Base-by-base conservation (phyloP, 176 grass and related monocot species). In the Avena atlantica region DNA sequence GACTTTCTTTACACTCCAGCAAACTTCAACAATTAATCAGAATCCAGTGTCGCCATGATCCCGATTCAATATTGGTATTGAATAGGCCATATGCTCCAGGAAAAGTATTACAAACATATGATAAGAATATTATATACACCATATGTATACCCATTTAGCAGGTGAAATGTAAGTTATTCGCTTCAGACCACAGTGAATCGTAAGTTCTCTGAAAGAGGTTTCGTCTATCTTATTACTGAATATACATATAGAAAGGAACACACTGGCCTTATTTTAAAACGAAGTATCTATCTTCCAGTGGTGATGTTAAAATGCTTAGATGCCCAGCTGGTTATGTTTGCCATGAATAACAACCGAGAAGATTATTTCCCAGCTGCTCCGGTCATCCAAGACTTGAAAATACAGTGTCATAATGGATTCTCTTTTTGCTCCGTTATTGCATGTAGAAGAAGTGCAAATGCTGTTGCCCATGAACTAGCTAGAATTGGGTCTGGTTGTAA, bases 221-320 rank as follows among this genome's bases (percentile, higher is more conserved):
- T 9, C 8, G 74, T 89, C 1, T 45, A 57, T 51, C 56, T 77
- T 23, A 58, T 70, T 70, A 7, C 81, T 58, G 69, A 14, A 75
- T 61, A 66, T 61, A 65, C 10, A 80, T 67, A 74, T 34, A 60
- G 3, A 72, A 47, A 85, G 19, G 17, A 36, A n/a, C 3, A 42
- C 40, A 48, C 11, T 5, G 11, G 14, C 45, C 12, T 78, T 82
- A 34, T 6, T 57, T 25, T 56, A 36, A 3, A 20, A 72, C 31
- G 55, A 85, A 29, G 58, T 47, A 80, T 80, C 17, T 57, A 60
- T 87, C 47, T 70, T 55, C 34, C 23, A 80, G 52, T 20, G 3
- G 8, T 60, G 45, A 74, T 52, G 48, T 23, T 73, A 80, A 15
- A 78, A 91, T 4, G 31, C 31, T 89, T 95, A 95, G 37, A 40